A percentile compares a stretch with the other conserved stretches of the same genome.
These are phyloP conservation scores for Aspergillus biplanus DNA, from an alignment of 495 filamentous ascomycete species.

Conservation along the genomic window DNA sequence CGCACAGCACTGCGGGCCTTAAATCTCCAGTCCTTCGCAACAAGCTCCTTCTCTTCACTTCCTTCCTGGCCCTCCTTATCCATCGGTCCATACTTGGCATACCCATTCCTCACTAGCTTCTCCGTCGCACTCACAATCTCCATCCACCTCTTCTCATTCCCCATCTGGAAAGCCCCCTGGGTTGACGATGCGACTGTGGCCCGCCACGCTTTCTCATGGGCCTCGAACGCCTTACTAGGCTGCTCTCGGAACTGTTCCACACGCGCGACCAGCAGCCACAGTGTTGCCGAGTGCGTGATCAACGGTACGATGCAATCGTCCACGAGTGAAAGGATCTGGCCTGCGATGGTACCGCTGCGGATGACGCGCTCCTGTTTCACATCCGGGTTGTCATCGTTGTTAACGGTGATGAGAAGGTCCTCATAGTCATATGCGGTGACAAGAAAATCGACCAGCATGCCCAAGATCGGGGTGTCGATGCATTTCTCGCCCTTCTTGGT, in stretches of 20 bases:
- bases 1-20: conserved; percentile 84
- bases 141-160: conserved; percentile 51
- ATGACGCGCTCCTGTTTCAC: conserved; percentile 30
- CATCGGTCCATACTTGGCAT: conserved; percentile 50
- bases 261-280: conserved; percentile 74
- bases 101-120: conserved; percentile 50
- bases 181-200: conserved; percentile 57
- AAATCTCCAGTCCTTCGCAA: conserved; percentile 72
- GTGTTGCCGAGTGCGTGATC: conserved; percentile 74
- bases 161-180: conserved; percentile 53
- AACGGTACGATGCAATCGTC: conserved; percentile 74
- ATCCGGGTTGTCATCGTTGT: conserved; percentile 15
- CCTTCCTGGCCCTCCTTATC: conserved; percentile 40
- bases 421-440: conserved; percentile 53
- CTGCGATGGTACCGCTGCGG: conserved; percentile 48
- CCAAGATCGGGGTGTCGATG: conserved; percentile 74
- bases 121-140: conserved; percentile 54
- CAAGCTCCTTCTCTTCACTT: conserved; percentile 41
- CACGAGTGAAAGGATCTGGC: conserved; percentile 70
- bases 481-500: conserved; percentile 70
- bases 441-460: conserved; percentile 70
- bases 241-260: conserved; percentile 71
- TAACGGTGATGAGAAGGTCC: conserved; percentile 31
- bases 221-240: conserved; percentile 72
- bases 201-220: conserved; percentile 88